Base-by-base conservation (phyloP, 139 green algal species). In the Chlorella sp. region DNA sequence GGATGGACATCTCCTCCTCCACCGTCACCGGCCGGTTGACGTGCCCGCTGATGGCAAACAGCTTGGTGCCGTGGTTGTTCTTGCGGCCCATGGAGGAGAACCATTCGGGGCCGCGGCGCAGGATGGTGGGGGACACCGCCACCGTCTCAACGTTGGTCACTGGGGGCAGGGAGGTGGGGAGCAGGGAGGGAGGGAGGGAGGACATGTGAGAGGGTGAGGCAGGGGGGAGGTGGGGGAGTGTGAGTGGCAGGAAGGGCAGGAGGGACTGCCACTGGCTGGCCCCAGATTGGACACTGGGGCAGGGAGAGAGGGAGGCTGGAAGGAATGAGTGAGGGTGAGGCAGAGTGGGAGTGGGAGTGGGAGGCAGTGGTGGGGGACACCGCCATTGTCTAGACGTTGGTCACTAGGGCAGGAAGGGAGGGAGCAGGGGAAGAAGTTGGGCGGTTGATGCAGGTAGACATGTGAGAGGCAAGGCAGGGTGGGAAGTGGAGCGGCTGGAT, bases 1-100 rank as follows among this genome's bases (percentile, higher is more conserved):
- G 93, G 91, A 99, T 99, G 91, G 89, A 95, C 96, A 99, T 99
- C 95, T 99, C 98, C 95, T 99, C 98, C 94, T 99, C 98, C 57
- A 99, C 98, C 12, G 98, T 99, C 91, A 96, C 97, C 4, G 98
- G 98, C 76, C 96, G 95, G 96, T 99, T 99, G 60, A 99, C 98
- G 92, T 99, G 98, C 34, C 98, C 98, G 30, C 91, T 97, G 94
- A 99, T 99, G 95, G 97, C 99, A 93, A 98, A 99, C 36, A 99
- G 97, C 95, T 99, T 99, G 86, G 98, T 99, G 91, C 98, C 98
- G 30, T 94, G 90, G 94, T 99, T 99, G 96, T 99, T 99, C 92
- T 98, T 98, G 89, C 98, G 96, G 4, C 98, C 98, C 92, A 99
- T 98, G 76, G 88, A 93, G 18, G 96, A 89, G 89, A 99, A 99